Evolutionary conservation across 2,329 filamentous ascomycete species (phyloP).

Genomic region (Epichloe typhina): DNA sequence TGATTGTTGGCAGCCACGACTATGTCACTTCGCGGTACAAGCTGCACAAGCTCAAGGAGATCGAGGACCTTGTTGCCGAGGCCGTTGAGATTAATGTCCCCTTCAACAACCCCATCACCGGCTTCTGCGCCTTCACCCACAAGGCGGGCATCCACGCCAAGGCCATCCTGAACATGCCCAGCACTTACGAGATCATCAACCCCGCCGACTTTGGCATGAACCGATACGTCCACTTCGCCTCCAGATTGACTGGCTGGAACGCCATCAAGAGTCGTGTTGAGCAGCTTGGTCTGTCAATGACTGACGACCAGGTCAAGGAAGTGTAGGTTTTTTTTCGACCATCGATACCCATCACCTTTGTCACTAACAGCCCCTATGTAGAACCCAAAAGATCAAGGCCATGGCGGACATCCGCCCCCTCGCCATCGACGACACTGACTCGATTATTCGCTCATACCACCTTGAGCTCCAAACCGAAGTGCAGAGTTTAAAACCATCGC

Average conservation of each 20-base stretch:
- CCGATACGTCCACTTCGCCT: conserved; percentile 44
- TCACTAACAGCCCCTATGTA: conserved; percentile 23
- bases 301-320: conserved; percentile 19
- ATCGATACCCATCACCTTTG: not conserved
- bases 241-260: conserved; percentile 81
- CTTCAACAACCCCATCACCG: conserved; percentile 20
- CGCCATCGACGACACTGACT: conserved; percentile 79
- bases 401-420: conserved; percentile 76
- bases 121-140: conserved; percentile 20
- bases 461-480: conserved; percentile 16
- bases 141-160: conserved; percentile 25
- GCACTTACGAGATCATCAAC: conserved; percentile 80
- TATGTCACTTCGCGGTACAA: conserved; percentile 43
- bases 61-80: conserved; percentile 66
- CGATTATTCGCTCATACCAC: conserved; percentile 74
- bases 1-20: conserved; percentile 9
- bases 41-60: conserved; percentile 72
- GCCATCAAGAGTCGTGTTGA: conserved; percentile 82
- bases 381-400: conserved; percentile 65
- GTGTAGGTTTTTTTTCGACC: conserved; percentile 13
- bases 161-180: conserved; percentile 10
- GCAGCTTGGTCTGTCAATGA: conserved; percentile 58
- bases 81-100: conserved; percentile 12
- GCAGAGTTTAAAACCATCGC: not conserved
- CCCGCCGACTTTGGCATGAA: conserved; percentile 44